Base-by-base conservation (phyloP, 345 rosid genomes). In the Syzygium aromaticum region DNA sequence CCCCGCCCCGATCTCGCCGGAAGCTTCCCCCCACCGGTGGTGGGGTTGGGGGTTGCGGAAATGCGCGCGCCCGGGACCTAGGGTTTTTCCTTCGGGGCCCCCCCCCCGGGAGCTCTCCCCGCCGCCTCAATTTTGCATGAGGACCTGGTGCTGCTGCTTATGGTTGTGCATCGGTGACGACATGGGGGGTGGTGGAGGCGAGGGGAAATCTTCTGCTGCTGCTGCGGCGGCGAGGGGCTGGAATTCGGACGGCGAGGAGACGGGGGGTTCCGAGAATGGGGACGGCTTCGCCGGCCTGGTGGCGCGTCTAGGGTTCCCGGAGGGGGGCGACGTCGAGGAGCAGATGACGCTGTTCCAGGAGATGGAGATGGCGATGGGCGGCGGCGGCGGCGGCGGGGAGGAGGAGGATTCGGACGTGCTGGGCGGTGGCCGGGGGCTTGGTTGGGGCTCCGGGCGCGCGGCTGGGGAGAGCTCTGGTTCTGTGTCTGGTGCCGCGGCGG, bases 131-230 rank as follows among this genome's bases (percentile, higher is more conserved):
- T 84, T 87, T 92, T 98, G 99, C 91, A 96, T 98, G 98, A 98
- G 90, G 97, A 95, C 91, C 92, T 95, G 96, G 99, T 95, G 96
- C 89, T 94, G 94, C 91, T 94, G 93, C 89, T 85, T 91, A 43
- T 95, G 97, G 92, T 95, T 19, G 49, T 33, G 80, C 80, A 73
- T 96, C 93, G 89, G 86, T 90, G 92, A 88, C 53, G 90, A 88
- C 88, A 93, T 90, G 88, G 93, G 90, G 51, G 46, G 46, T 43
- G 46, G 46, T 43, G 46, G 46, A 43, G 46, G 46, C 46, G 90
- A 90, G 49, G 80, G 49, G 11, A 87, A 87, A 53, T 73, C 21
- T 33, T 86, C 83, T 43, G 46, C 46, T 43, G 46, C 46, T 43
- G 46, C 46, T 5, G 46, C 46, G 46, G 46, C 46, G 46, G 46